These are phyloP conservation scores for Monosporozyma aerobia DNA, from an alignment of 805 yeast genomes.

Conservation along the genomic window DNA sequence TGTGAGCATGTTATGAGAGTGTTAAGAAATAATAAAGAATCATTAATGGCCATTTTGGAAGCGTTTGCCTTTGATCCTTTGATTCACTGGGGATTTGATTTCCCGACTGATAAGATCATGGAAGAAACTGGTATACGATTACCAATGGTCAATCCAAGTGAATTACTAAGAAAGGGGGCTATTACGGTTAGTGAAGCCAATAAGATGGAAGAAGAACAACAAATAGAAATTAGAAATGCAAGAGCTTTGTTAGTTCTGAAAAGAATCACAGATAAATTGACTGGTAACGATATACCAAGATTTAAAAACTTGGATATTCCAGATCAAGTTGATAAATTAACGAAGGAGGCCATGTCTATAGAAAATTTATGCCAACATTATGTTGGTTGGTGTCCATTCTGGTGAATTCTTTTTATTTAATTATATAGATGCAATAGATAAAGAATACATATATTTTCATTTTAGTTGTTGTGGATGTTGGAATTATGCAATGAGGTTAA, in stretches of 20 bases:
- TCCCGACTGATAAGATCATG: conserved; percentile 71
- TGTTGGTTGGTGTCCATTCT: conserved; percentile 98
- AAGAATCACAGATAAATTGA: conserved; percentile 83
- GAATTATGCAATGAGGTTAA: conserved; percentile 42
- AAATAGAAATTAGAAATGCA: conserved; percentile 68
- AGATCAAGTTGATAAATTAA: conserved; percentile 84
- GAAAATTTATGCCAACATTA: conserved; percentile 95
- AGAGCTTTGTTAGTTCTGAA: conserved; percentile 85
- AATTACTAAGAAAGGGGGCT: conserved; percentile 59
- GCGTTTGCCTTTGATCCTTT: conserved; percentile 98
- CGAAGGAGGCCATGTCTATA: conserved; percentile 92
- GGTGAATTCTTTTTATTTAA: conserved; percentile 42
- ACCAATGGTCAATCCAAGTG: conserved; percentile 58
- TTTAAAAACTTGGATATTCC: conserved; percentile 66
- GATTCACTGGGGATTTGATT: conserved; percentile 96
- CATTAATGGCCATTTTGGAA: conserved; percentile 93
- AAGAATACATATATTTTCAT: not conserved
- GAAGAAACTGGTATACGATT: conserved; percentile 57
- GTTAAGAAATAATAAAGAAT: conserved; percentile 85
- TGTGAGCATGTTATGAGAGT: conserved; percentile 97
- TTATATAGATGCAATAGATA: not conserved
- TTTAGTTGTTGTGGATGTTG: not conserved
- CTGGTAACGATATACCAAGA: conserved; percentile 86
- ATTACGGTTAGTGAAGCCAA: conserved; percentile 72
- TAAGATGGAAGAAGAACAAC: conserved; percentile 57